Evolutionary conservation across 139 green algal species (phyloP).

Genomic region (Mesostigma viride): DNA sequence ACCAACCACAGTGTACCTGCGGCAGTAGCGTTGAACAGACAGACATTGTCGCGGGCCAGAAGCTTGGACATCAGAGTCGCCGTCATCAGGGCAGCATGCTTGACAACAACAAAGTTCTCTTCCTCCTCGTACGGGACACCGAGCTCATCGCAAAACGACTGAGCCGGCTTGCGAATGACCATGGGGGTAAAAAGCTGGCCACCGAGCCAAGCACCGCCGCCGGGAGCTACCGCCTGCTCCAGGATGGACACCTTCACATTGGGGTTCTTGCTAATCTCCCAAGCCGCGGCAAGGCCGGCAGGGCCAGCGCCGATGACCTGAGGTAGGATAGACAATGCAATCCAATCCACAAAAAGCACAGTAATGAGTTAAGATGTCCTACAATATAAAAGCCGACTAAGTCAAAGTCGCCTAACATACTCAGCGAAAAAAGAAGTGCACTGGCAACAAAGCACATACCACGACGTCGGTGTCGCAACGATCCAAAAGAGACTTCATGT

Average conservation of each 20-base stretch:
- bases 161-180: slow-evolving; percentile 87
- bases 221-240: slow-evolving; percentile 47
- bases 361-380: too few species aligned
- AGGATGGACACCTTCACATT: slow-evolving; percentile 86
- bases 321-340: too few species aligned
- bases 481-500: slow-evolving; percentile 82
- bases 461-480: slow-evolving; percentile 67
- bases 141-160: slow-evolving; percentile 79
- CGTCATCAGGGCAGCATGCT: slow-evolving; percentile 89
- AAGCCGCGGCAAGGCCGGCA: slow-evolving; percentile 80
- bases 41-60: slow-evolving; percentile 75
- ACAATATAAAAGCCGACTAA: too few species aligned
- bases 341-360: too few species aligned
- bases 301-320: slow-evolving; percentile 51
- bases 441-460: too few species aligned
- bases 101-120: slow-evolving; percentile 88
- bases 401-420: too few species aligned
- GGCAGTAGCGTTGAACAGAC: slow-evolving; percentile 93
- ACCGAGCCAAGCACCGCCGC: slow-evolving; percentile 81
- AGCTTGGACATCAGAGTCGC: slow-evolving; percentile 88
- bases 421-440: too few species aligned
- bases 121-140: slow-evolving; percentile 75
- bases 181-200: slow-evolving; percentile 89
- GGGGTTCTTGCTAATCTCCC: slow-evolving; percentile 86
- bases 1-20: too few species aligned